These are phyloP conservation scores for Oehlia diaphana DNA, from an alignment of 192 early-diverging fungal genomes.

Conservation along the genomic window DNA sequence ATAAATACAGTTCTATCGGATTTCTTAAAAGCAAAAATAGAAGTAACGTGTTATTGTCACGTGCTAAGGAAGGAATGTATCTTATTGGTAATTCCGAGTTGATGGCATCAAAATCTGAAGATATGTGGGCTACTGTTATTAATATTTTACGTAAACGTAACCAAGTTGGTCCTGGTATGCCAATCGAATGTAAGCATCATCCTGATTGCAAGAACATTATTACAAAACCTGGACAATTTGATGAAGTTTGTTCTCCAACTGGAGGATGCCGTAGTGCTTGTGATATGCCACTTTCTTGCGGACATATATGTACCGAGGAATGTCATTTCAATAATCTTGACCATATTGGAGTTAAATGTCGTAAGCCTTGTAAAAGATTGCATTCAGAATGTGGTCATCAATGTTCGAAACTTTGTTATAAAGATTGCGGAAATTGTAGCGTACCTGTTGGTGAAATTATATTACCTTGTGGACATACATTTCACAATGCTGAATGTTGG, in stretches of 20 bases:
- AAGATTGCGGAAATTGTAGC: too few species aligned
- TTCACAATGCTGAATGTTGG: conserved; percentile 31
- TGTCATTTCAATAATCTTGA: too few species aligned
- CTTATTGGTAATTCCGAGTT: conserved; percentile 29
- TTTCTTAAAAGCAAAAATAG: conserved; percentile 59
- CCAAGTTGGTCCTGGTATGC: conserved; percentile 42
- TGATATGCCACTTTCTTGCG: too few species aligned
- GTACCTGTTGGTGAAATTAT: background rate
- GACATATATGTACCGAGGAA: too few species aligned
- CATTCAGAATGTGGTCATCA: too few species aligned
- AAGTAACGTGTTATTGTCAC: conserved; percentile 55
- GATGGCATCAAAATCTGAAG: conserved; percentile 26
- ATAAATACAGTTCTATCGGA: conserved; percentile 40
- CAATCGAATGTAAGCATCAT: conserved; percentile 52
- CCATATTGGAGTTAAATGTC: too few species aligned
- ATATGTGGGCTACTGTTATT: background rate
- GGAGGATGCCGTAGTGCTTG: too few species aligned
- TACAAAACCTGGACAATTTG: conserved; percentile 30
- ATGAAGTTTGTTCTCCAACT: conserved; percentile 27
- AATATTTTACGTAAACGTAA: conserved; percentile 33
- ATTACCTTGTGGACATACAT: conserved; percentile 57
- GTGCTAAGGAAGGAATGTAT: too few species aligned
- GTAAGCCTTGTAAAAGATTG: too few species aligned
- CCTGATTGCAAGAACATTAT: conserved; percentile 35
- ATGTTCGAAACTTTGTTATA: too few species aligned